Evolutionary conservation across 768 basidiomycete genomes (phyloP).

Genomic region (Hemileccinum rubropunctum): DNA sequence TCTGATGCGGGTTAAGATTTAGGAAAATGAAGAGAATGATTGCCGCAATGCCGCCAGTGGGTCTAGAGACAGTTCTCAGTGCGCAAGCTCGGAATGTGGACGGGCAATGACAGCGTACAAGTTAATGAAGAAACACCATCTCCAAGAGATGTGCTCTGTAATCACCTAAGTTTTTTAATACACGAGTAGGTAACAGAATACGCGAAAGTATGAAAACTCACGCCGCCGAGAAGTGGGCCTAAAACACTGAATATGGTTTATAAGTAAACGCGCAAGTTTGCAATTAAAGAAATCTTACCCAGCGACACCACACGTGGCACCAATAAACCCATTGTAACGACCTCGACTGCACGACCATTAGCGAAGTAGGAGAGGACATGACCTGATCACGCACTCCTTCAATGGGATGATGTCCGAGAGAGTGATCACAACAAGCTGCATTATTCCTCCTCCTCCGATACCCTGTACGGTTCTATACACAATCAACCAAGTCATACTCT

Average conservation of each 20-base stretch:
- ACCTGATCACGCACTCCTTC: conserved; percentile 50
- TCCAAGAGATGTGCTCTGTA: conserved; percentile 76
- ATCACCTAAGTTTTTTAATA: conserved; percentile 45
- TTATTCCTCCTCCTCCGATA: conserved; percentile 75
- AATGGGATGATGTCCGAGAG: conserved; percentile 82
- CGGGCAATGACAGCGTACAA: conserved; percentile 40
- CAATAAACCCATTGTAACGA: conserved; percentile 69
- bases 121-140: conserved; percentile 85
- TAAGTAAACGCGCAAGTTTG: not conserved
- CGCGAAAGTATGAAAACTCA: conserved; percentile 36
- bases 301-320: conserved; percentile 74
- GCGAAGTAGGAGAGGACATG: not conserved
- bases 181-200: conserved; percentile 1
- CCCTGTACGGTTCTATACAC: conserved; percentile 77
- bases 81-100: not conserved
- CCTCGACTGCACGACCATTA: conserved; percentile 50
- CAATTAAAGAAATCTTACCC: conserved; percentile 27
- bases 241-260: not conserved
- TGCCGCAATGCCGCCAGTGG: conserved; percentile 68
- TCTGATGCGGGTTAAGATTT: conserved; percentile 73
- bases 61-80: conserved; percentile 40
- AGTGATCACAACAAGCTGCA: conserved; percentile 73
- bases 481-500: conserved; percentile 74
- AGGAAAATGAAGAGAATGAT: conserved; percentile 67
- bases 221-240: conserved; percentile 79